Evolutionary conservation across 1,284 basidiomycete species (phyloP).

Genomic region (Ustilago lituana): DNA sequence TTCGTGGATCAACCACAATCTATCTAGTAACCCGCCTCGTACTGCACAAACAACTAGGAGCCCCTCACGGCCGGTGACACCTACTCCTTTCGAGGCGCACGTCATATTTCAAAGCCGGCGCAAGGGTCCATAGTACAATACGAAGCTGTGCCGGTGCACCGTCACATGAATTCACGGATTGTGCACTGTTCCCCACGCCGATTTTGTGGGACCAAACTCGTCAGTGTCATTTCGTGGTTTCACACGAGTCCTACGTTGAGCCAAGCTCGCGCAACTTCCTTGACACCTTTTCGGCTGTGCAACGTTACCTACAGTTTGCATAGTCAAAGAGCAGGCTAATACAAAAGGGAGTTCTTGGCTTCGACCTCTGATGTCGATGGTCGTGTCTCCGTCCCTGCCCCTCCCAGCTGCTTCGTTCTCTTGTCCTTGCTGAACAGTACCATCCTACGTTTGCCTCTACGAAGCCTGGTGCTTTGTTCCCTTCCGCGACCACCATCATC

Average conservation of each 20-base stretch:
- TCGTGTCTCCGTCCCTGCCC: constrained; percentile 2
- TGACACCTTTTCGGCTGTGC: too few relatives aligned
- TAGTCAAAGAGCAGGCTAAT: too few relatives aligned
- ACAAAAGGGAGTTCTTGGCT: too few relatives aligned
- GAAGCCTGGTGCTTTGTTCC: constrained; percentile 23
- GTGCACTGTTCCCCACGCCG: too few relatives aligned
- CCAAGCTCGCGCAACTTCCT: neutral
- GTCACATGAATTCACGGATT: too few relatives aligned
- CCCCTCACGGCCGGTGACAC: too few relatives aligned
- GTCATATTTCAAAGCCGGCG: too few relatives aligned
- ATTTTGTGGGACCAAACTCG: constrained; percentile 1
- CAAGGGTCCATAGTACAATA: too few relatives aligned
- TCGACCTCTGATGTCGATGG: neutral
- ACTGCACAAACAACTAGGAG: too few relatives aligned
- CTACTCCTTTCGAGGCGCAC: too few relatives aligned
- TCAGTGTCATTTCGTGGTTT: neutral
- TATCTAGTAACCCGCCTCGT: constrained; percentile 9
- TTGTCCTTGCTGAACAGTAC: neutral
- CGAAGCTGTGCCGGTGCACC: too few relatives aligned
- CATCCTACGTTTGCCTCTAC: neutral
- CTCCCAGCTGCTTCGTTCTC: neutral
- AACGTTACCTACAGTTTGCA: too few relatives aligned
- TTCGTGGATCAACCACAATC: constrained; percentile 29
- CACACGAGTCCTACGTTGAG: neutral
- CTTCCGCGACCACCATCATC: neutral